Evolutionary conservation across 192 early-diverging fungal species (phyloP), one percentile per base, ranked within the genome.

Genomic region (Spizellomyces punctatus): DNA sequence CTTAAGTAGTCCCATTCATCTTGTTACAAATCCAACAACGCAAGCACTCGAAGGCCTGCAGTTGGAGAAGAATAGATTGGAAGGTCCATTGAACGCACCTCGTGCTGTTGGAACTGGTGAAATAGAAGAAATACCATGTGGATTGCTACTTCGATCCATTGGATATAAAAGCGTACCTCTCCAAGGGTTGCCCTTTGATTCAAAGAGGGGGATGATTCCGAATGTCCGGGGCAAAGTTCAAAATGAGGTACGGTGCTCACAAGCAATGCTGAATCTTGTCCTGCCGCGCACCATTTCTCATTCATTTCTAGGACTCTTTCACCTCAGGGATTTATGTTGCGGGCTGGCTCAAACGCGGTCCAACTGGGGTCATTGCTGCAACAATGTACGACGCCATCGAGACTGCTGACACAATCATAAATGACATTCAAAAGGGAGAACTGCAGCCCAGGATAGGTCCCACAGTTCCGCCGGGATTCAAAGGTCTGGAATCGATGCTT

Each of bases 321-420:
- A 4, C 48, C 16, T 87, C 89, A 12, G 91, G 94, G 0, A 66
- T 99, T 41, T 99, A 99, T 72, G 92, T 89, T 0, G 74, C 95
- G 2, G 95, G 95, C 6, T 99, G 97, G 97, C 71, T 96, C n/a
- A 99, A 98, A 73, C 88, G 91, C 22, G 97, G 97, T 0, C 94
- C 96, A 21, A 87, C 87, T 4, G 97, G 96, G 4, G 95, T 96
- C 9, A 95, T 99, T 73, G 95, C 94, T 2, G 83, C 94, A 0
- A 99, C 97, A 6, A 95, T 99, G 93, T 87, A 88, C 48, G 94
- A 96, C 67, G 94, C 94, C 1, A 90, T 93, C 69, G 92, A 96
- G 66, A 99, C 97, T 0, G 95, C 92, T 4, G 88, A 92, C 41
- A 82, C 87, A 0, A 83, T 96, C 36, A 64, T 93, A 56, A 59